Conservation (phyloP, 192 early-diverging fungal genomes). For the Coemansia sp. region DNA sequence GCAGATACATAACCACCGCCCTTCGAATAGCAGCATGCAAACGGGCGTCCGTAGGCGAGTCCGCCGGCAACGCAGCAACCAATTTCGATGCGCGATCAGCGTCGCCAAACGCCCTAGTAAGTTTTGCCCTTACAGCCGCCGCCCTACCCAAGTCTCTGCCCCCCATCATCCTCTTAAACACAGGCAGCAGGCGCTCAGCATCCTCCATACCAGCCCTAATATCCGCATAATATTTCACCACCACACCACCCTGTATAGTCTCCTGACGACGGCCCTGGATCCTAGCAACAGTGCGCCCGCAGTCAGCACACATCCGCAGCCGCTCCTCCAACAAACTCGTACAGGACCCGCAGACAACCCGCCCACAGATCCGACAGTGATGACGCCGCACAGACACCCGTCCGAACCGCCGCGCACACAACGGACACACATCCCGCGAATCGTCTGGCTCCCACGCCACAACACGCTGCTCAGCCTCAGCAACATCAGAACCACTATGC, state of each 20-base stretch:
- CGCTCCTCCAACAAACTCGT: constrained; percentile 28
- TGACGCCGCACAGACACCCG: constrained; percentile 66
- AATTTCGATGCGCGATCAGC: constrained; percentile 67
- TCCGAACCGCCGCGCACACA: constrained; percentile 47
- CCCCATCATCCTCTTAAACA: constrained; percentile 32
- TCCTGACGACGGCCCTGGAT: constrained; percentile 45
- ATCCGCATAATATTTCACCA: constrained; percentile 18
- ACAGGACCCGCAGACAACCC: constrained; percentile 64
- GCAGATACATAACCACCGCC: constrained; percentile 70
- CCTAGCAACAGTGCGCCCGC: constrained; percentile 61
- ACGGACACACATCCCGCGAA: constrained; percentile 15
- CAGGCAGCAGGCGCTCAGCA: constrained; percentile 35
- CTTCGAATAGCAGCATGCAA: constrained; percentile 68
- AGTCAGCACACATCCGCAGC: constrained; percentile 62
- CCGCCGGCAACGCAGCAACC: constrained; percentile 59
- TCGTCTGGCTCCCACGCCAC: constrained; percentile 46
- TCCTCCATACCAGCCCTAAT: constrained; percentile 20
- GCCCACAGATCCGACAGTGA: constrained; percentile 74
- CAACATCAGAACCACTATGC: constrained; percentile 12
- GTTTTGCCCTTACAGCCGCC: constrained; percentile 62
- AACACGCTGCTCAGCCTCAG: constrained; percentile 46
- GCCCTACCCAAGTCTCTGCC: constrained; percentile 60
- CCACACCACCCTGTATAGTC: constrained; percentile 16
- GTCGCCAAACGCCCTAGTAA: constrained; percentile 66
- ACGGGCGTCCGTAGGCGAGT: constrained; percentile 56